These are phyloP conservation scores for Tetradesmus lagerheimii DNA, from an alignment of 139 green algal species.

Conservation along the genomic window DNA sequence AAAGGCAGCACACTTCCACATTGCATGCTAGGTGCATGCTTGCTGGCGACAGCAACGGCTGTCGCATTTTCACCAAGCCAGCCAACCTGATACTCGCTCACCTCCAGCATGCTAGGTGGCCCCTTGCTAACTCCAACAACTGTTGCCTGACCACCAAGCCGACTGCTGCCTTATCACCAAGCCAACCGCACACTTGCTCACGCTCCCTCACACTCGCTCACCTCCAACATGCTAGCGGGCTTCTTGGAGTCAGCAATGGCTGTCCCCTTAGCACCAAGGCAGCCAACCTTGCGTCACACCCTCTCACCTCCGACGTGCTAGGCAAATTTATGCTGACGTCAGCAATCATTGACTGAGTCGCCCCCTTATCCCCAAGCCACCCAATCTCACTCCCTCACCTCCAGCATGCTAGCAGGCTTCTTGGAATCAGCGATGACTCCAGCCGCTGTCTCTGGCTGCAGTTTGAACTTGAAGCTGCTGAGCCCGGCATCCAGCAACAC, in stretches of 20 bases:
- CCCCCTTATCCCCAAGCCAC: too few relatives aligned
- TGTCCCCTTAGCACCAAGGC: neutral
- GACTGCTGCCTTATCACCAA: too few relatives aligned
- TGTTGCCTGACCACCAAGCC: too few relatives aligned
- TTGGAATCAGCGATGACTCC: neutral
- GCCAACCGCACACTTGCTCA: too few relatives aligned
- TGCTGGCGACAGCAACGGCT: neutral
- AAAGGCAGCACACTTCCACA: too few relatives aligned
- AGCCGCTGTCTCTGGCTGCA: conserved; percentile 2
- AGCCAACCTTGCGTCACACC: neutral
- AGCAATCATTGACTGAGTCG: too few relatives aligned
- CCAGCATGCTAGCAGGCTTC: neutral
- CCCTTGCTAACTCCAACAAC: neutral
- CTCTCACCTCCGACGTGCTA: neutral
- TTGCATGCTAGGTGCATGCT: too few relatives aligned
- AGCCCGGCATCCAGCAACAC: conserved; percentile 13
- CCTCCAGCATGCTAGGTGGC: neutral
- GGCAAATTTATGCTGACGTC: neutral
- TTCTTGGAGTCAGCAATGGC: neutral
- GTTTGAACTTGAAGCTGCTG: conserved; percentile 33
- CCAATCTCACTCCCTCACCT: neutral
- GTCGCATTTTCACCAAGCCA: neutral
- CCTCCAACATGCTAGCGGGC: too few relatives aligned
- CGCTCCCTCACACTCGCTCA: too few relatives aligned
- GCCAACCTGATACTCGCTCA: neutral